These are phyloP conservation scores for Rhizoclosmatium globosum DNA, from an alignment of 192 early-diverging fungal species.

Conservation along the genomic window DNA sequence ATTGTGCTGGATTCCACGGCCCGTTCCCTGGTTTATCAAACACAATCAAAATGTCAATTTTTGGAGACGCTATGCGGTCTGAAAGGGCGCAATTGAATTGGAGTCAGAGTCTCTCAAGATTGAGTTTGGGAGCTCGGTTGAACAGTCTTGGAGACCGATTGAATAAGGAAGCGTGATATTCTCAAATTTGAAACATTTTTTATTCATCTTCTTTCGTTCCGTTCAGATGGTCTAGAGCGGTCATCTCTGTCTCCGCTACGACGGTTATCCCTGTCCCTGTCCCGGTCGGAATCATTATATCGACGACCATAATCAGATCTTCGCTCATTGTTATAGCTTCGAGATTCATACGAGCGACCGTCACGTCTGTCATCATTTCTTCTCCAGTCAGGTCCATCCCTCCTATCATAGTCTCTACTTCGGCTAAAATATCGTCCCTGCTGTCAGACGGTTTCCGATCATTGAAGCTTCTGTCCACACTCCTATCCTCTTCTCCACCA, in stretches of 20 bases:
- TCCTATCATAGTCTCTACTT: background rate
- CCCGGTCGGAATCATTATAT: background rate
- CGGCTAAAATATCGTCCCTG: background rate
- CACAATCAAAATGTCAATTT: constrained; percentile 49
- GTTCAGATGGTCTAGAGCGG: background rate
- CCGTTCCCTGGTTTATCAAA: constrained; percentile 59
- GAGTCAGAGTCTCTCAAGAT: background rate
- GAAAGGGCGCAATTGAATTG: constrained; percentile 27
- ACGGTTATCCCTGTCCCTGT: background rate
- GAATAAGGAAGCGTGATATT: background rate
- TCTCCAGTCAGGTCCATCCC: background rate
- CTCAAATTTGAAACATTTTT: background rate
- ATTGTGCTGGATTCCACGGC: constrained; percentile 55
- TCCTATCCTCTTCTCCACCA: too few relatives aligned
- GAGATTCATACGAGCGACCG: too few relatives aligned
- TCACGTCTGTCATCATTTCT: background rate
- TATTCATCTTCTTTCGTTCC: background rate
- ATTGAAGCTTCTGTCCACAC: too few relatives aligned
- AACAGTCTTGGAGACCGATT: too few relatives aligned
- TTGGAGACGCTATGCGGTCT: constrained; percentile 45
- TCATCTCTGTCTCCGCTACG: background rate
- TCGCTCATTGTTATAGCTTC: too few relatives aligned
- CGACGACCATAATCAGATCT: background rate
- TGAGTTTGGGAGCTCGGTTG: background rate
- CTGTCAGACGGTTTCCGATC: too few relatives aligned